Base-by-base conservation (phyloP, 495 filamentous ascomycete species). In the Extremus antarcticus region DNA sequence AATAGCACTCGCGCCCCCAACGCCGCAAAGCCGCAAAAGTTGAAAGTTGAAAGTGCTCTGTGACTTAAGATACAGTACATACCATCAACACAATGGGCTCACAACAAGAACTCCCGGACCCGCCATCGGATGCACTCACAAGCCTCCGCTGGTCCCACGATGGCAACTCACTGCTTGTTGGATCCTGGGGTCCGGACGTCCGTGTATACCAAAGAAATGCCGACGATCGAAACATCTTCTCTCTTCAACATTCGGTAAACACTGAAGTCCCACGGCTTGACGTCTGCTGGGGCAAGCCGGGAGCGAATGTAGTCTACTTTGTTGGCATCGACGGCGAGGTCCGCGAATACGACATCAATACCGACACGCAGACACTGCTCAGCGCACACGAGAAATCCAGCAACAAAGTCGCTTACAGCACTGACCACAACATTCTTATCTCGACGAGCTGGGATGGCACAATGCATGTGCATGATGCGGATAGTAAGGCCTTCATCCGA, bases 401-500 rank as follows among this genome's bases (percentile, higher is more conserved):
- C 47, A 86, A 88, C 62, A 84, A 80, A 54, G 82, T 98, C 51
- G 83, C 88, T 38, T 96, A 88, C 74, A 86, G 80, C 70, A 71
- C 77, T 35, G 74, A 85, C 63, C 82, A 90, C 65, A 70, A 79
- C 25, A 67, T 90, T 61, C 76, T 98, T 59, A 76, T 97, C 66
- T 92, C 89, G 54, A 87, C 83, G 54, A 94, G 89, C 20, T 98
- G 92, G 92, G 92, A 97, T 73, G 78, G 74, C 46, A 94, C 87
- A 38, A 76, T 97, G 25, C 88, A 95, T 71, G 74, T 95, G 54
- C 87, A 94, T 73, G 74, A 80, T 59, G 74, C 81, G 46, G 61
- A 62, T 51, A 62, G 67, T 60, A 63, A 69, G 52, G 55, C 58
- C 45, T 78, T 77, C 4, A 74, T 82, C 46, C 78, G 70, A 47